phyloP scores from a whole-genome alignment of 2,329 filamentous ascomycete species.

The Lojkania enalia region DNA sequence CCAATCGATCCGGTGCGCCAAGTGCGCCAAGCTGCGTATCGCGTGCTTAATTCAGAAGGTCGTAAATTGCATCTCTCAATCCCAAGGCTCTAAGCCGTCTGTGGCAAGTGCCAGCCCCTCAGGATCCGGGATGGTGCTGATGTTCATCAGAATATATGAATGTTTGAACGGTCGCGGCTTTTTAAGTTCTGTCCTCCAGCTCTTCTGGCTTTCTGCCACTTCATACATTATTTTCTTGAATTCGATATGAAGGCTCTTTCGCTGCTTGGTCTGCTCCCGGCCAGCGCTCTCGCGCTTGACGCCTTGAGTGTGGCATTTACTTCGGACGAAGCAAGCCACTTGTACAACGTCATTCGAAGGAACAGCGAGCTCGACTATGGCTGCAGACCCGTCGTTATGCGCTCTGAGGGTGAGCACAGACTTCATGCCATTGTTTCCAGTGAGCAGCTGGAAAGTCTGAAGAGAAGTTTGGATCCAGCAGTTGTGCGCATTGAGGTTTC shows the following conservation, averaged over 20 bases:
- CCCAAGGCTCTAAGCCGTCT: too few relatives aligned
- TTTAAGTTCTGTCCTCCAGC: too few relatives aligned
- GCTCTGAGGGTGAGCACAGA: conserved; percentile 33
- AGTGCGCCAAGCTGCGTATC: too few relatives aligned
- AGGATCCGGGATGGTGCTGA: too few relatives aligned
- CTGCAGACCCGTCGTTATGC: conserved; percentile 35
- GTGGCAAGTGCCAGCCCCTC: too few relatives aligned
- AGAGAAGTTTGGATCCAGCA: conserved; percentile 28
- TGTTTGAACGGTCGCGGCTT: too few relatives aligned
- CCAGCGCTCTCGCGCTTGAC: conserved; percentile 29
- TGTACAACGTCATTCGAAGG: conserved; percentile 32
- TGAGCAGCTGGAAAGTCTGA: conserved; percentile 25
- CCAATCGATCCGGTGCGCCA: too few relatives aligned
- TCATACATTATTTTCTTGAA: too few relatives aligned
- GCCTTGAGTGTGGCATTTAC: conserved; percentile 33
- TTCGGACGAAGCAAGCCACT: conserved; percentile 34
- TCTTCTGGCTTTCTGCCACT: too few relatives aligned
- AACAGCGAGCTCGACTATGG: conserved; percentile 40
- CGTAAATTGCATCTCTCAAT: too few relatives aligned
- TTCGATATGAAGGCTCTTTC: conserved; percentile 32
- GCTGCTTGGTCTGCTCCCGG: conserved; percentile 30
- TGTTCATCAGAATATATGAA: too few relatives aligned
- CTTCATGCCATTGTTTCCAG: conserved; percentile 36
- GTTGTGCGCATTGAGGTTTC: conserved; percentile 28
- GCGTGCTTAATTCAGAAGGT: too few relatives aligned